Evolutionary conservation across 768 basidiomycete species (phyloP), one percentile per base, ranked within the genome.

Genomic region (Scleroderma citrinum): DNA sequence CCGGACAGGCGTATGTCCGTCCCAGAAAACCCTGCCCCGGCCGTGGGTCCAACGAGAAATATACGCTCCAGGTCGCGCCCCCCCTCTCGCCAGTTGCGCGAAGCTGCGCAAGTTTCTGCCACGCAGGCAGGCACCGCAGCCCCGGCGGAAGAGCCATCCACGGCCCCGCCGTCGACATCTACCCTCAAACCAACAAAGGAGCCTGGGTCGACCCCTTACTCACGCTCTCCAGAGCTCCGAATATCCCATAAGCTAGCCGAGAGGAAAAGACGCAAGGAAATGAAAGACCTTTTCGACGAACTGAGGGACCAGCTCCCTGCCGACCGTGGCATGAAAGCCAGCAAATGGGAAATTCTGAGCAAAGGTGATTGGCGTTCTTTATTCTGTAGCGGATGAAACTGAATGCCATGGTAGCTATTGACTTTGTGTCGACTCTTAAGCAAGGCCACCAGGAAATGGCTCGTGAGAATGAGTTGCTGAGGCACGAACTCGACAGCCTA

Each of bases 231-330:
- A 7, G 96, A 98, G 66, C 74, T 99, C 37, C 80, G 94, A 46
- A 83, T 97, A 29, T 92, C 90, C 2, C 96, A 99, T 70, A 99
- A 99, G 63, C 80, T 99, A 26, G 96, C 96, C 2, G 96, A 99
- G 70, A 76, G 96, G 52, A 97, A 98, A 69, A 72, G 96, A 58
- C 77, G 96, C 68, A 97, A 95, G 69, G 96, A 99, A 71, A 99
- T 99, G 96, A 96, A 96, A 65, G 94, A 97, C 51, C 67, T 99
- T 38, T 98, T 98, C 62, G 96, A 99, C 58, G 96, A 99, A 65
- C 71, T 99, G 54, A 79, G 92, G 50, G 94, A 96, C 66, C 83
- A 90, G 59, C 72, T 99, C 21, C 96, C 96, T 1, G 85, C 86
- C 45, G 92, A 92, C 71, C 80, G 87, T 46, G 92, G 87, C 37